Base-by-base conservation (phyloP, 2,329 filamentous ascomycete species). In the Stromatinia cepivora region DNA sequence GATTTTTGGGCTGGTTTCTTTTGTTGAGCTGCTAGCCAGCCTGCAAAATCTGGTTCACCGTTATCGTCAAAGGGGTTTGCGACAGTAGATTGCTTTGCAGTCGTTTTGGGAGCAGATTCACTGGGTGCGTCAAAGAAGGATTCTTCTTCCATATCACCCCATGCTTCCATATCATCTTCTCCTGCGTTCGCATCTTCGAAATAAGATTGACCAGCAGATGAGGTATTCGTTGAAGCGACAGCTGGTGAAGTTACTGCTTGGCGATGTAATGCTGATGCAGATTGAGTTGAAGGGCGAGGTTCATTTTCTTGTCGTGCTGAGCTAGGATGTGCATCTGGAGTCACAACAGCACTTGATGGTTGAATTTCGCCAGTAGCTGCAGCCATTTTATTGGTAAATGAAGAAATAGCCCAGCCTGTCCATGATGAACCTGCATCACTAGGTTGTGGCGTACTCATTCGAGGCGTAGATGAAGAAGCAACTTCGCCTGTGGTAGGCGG, bases 361-460 rank as follows among this genome's bases (percentile, higher is more conserved):
- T 94, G 85, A 72, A 99, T 99, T 69, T 97, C 91, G 25, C 95
- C 95, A 11, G 91, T 91, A 0, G 93, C 93, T 0, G 91, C 82
- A 1, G 92, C 90, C 17, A 98, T 79, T 76, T 97, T 97, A 80
- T 98, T 98, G 2, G 95, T 98, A 78, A 99, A 99, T 1, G 93
- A 97, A 0, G 95, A 98, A 67, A 99, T 97, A 1, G 95, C 95
- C 95, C 95, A 99, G 17, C 95, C 95, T 1, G 95, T 88, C 95
- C 95, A 98, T 5, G 85, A 85, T 3, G 89, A 88, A n/a, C 57
- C 58, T 31, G 85, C 83, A 67, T 90, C 85, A 52, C 85, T 87
- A 2, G 86, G 82, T 71, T 93, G 91, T 1, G 93, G 90, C 1
- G 92, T 95, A 72, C 90, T 89, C 84, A 97, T 95, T 46, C 92